These are phyloP conservation scores for Fusarium devonianum DNA, from an alignment of 2,329 filamentous ascomycete species.

Conservation along the genomic window DNA sequence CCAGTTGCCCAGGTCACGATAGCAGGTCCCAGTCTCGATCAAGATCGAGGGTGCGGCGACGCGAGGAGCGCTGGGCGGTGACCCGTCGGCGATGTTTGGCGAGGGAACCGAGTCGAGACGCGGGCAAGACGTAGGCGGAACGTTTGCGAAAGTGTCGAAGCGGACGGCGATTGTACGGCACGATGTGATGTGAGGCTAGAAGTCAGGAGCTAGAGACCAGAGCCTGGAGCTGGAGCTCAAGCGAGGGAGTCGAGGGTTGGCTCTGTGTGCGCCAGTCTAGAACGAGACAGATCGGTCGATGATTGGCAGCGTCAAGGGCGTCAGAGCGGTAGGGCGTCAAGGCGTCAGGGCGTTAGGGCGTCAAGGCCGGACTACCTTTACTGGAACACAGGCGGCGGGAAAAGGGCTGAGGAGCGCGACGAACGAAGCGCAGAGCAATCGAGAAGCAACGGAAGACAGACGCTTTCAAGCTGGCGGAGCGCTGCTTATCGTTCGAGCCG, in stretches of 20 bases:
- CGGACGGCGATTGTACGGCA: slow-evolving; percentile 26
- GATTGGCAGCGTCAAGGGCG: slow-evolving; percentile 42
- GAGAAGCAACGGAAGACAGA: slow-evolving; percentile 10
- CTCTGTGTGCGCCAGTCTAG: slow-evolving; percentile 33
- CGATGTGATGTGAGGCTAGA: slow-evolving; percentile 28
- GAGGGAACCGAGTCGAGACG: slow-evolving; percentile 14
- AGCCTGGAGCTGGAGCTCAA: slow-evolving; percentile 30
- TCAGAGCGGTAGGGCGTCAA: slow-evolving; percentile 36
- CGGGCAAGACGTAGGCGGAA: not conserved
- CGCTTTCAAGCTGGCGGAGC: slow-evolving; percentile 12
- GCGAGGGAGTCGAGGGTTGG: slow-evolving; percentile 34
- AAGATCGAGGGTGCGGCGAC: slow-evolving; percentile 24
- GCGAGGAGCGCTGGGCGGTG: slow-evolving; percentile 27
- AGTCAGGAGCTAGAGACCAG: slow-evolving; percentile 28
- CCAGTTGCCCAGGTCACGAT: slow-evolving; percentile 41
- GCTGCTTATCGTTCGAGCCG: slow-evolving; percentile 25
- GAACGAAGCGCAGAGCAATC: not conserved
- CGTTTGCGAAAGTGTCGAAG: slow-evolving; percentile 5
- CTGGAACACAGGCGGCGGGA: slow-evolving; percentile 28
- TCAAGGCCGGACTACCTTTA: slow-evolving; percentile 20
- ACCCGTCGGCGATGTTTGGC: slow-evolving; percentile 18
- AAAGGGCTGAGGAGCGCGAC: slow-evolving; percentile 18
- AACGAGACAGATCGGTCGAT: slow-evolving; percentile 39
- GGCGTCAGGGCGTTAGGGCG: slow-evolving; percentile 38
- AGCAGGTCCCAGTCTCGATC: slow-evolving; percentile 35